These are phyloP conservation scores for Pyrrhoderma noxium DNA, from an alignment of 1,284 basidiomycete species.

Conservation along the genomic window DNA sequence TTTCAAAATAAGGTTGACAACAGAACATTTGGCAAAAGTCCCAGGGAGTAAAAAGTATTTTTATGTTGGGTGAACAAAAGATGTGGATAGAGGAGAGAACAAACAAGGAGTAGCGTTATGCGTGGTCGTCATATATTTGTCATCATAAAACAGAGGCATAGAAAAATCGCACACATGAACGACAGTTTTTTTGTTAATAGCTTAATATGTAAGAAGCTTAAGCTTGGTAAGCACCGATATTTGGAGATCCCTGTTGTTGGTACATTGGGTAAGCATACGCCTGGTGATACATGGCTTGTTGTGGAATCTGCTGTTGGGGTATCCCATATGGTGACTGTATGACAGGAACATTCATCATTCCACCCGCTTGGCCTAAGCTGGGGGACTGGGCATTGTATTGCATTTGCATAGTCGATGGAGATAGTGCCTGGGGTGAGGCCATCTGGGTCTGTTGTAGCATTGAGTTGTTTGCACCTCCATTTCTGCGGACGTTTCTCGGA, in stretches of 20 bases:
- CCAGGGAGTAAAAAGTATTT: no score
- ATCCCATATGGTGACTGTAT: conserved; percentile 52
- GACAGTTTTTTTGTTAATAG: no score
- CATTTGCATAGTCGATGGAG: conserved; percentile 37
- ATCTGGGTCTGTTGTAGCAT: conserved; percentile 23
- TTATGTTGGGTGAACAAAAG: no score
- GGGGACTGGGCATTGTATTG: conserved; percentile 58
- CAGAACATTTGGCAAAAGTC: no score
- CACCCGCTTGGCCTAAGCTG: conserved; percentile 45
- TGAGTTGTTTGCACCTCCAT: conserved; percentile 23
- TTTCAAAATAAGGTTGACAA: no score
- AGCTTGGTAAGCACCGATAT: conserved; percentile 69
- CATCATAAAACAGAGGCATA: no score
- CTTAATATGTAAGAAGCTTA: conserved; percentile 29
- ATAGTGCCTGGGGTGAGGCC: conserved; percentile 21
- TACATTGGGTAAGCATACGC: conserved; percentile 78
- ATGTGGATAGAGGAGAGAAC: no score
- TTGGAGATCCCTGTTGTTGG: conserved; percentile 57
- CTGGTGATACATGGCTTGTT: conserved; percentile 55
- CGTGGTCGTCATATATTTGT: no score
- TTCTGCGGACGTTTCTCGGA: conserved; percentile 44
- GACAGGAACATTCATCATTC: conserved; percentile 48
- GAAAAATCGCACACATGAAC: no score
- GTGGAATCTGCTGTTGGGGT: conserved; percentile 54
- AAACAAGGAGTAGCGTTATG: no score